Conservation (phyloP, 1,284 basidiomycete species). For the Heterobasidion occidentale region DNA sequence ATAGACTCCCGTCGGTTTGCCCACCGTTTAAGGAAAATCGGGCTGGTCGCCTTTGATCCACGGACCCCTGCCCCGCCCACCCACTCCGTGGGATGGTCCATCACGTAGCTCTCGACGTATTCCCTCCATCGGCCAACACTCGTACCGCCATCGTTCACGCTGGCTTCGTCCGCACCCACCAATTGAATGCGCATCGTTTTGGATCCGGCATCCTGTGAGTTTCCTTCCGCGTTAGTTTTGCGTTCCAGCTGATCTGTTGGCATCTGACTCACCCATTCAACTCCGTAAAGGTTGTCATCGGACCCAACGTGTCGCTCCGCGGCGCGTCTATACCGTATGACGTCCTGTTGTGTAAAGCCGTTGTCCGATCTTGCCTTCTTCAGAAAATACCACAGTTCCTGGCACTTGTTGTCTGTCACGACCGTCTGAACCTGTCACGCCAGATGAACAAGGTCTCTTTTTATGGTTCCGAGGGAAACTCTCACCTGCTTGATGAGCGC, state of each 20-base stretch:
- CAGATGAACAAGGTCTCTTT: not conserved
- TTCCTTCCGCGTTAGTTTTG: not conserved
- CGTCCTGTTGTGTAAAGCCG: conserved; percentile 59
- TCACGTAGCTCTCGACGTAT: conserved; percentile 83
- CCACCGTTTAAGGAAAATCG: conserved; percentile 40
- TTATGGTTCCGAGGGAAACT: conserved; percentile 4
- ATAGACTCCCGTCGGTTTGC: conserved; percentile 9
- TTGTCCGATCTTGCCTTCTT: conserved; percentile 46
- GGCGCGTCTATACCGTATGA: conserved; percentile 86
- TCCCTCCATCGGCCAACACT: conserved; percentile 65
- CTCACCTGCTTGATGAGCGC: conserved; percentile 84
- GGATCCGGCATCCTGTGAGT: conserved; percentile 47
- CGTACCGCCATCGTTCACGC: conserved; percentile 44
- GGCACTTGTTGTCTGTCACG: conserved; percentile 64
- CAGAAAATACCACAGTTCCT: conserved; percentile 61
- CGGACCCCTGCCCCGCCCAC: conserved; percentile 28
- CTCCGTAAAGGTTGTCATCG: conserved; percentile 87
- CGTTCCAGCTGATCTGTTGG: not conserved
- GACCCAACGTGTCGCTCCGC: conserved; percentile 81
- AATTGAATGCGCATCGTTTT: conserved; percentile 73
- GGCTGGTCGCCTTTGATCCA: conserved; percentile 20
- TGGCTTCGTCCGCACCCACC: conserved; percentile 75
- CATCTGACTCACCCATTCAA: conserved; percentile 75
- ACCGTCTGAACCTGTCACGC: conserved; percentile 73
- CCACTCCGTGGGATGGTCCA: conserved; percentile 69